These are phyloP conservation scores for Globisporangium iwayamae DNA, from an alignment of 352 stramenopile species.

Conservation along the genomic window DNA sequence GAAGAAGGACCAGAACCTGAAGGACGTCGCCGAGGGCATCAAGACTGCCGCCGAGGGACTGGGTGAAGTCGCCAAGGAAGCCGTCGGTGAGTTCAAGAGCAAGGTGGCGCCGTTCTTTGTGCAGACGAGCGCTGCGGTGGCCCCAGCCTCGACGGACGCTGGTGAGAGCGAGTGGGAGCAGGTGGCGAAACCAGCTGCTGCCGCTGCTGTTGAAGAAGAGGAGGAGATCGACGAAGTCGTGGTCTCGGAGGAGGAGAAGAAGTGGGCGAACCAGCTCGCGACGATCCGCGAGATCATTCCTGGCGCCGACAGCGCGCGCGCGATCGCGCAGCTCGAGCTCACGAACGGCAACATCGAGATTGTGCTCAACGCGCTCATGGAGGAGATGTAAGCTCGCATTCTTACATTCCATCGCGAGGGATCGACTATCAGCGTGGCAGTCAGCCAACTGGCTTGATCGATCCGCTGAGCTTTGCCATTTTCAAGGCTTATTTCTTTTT, in stretches of 20 bases:
- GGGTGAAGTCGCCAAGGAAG: constrained; percentile 14
- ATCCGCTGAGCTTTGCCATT: not conserved
- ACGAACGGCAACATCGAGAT: constrained; percentile 2
- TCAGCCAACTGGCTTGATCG: not conserved
- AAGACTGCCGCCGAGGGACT: constrained; percentile 8
- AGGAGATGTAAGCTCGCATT: not conserved
- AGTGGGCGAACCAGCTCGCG: constrained; percentile 63
- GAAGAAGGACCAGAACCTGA: constrained; percentile 7
- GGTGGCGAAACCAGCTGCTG: constrained; percentile 27
- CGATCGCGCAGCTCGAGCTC: constrained; percentile 65
- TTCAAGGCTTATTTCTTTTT: not conserved
- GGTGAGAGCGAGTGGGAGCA: constrained; percentile 56
- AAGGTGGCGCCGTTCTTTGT: constrained; percentile 20
- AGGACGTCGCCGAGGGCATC: constrained; percentile 14
- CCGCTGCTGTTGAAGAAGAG: constrained; percentile 19
- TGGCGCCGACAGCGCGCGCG: constrained; percentile 31
- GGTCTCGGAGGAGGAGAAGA: constrained; percentile 57
- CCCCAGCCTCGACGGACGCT: constrained; percentile 14
- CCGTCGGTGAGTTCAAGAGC: constrained; percentile 29
- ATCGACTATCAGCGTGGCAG: too few species aligned
- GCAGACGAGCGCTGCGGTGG: constrained; percentile 13
- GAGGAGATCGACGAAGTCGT: constrained; percentile 26
- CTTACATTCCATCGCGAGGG: not conserved
- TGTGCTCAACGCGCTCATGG: constrained; percentile 10
- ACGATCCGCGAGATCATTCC: constrained; percentile 77